A percentile compares a stretch with the other conserved stretches of the same genome.
Evolutionary conservation across 176 grass and related monocot genomes (phyloP).

Genomic region (Ananas comosus): DNA sequence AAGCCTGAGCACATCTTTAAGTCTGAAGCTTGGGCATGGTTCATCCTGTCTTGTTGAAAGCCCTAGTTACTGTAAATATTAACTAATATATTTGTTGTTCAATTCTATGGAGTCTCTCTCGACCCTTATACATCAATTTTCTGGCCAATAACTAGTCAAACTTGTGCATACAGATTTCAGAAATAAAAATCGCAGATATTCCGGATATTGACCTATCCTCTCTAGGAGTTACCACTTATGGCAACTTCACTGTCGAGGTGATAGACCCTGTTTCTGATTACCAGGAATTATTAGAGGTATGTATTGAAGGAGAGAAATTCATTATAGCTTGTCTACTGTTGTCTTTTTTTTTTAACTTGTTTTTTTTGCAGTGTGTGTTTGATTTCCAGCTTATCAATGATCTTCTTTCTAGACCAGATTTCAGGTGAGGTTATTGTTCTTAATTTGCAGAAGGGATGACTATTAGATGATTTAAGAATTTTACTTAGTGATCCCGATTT

Average conservation of each 20-base stretch:
- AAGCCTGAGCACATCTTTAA: too few relatives aligned
- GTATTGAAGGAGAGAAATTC: neutral
- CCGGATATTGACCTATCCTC: conserved; percentile 66
- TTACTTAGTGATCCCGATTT: neutral
- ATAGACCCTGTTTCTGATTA: conserved; percentile 90
- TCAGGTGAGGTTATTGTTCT: conserved; percentile 33
- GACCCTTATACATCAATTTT: neutral
- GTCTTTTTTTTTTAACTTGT: conserved; percentile 5
- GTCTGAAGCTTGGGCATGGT: too few relatives aligned
- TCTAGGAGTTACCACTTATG: conserved; percentile 46
- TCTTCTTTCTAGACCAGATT: conserved; percentile 76
- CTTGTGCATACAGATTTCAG: conserved; percentile 62
- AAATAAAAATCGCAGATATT: conserved; percentile 77
- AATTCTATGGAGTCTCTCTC: too few relatives aligned
- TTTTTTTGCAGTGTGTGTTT: conserved; percentile 58
- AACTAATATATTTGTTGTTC: too few relatives aligned
- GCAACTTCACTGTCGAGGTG: conserved; percentile 67
- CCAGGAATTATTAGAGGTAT: conserved; percentile 84
- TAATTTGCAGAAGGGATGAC: neutral
- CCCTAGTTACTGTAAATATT: too few relatives aligned
- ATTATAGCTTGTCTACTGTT: neutral
- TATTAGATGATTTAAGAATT: neutral
- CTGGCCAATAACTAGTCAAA: neutral
- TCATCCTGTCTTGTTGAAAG: too few relatives aligned
- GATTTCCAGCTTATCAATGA: conserved; percentile 88